Evolutionary conservation across 768 basidiomycete species (phyloP).

Genomic region (Tulasnella sp.): DNA sequence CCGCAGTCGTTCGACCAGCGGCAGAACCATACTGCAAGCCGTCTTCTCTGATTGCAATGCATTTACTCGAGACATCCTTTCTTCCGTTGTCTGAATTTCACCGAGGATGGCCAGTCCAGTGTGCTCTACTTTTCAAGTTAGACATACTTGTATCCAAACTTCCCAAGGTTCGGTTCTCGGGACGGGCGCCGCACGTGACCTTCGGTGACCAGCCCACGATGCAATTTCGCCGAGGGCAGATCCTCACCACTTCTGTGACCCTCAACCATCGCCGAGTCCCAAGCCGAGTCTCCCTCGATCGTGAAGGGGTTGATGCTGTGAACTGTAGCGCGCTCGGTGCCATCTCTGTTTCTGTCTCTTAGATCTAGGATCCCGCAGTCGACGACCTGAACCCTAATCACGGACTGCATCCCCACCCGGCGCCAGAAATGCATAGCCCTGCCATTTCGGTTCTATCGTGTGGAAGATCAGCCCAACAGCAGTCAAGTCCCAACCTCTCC

Average conservation of each 20-base stretch:
- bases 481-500: not conserved
- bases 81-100: too few relatives aligned
- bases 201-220: not conserved
- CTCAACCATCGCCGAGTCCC: not conserved
- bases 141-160: not conserved
- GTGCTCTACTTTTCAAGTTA: not conserved
- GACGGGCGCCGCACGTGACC: too few relatives aligned
- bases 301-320: not conserved
- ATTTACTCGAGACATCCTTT: too few relatives aligned
- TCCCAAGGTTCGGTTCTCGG: too few relatives aligned
- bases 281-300: not conserved
- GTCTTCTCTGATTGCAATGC: too few relatives aligned
- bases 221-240: not conserved
- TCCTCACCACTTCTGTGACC: not conserved
- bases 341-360: not conserved
- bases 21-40: constrained; percentile 1
- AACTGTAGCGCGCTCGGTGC: not conserved
- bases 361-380: not conserved
- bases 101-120: too few relatives aligned
- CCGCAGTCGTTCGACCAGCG: not conserved
- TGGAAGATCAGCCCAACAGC: not conserved
- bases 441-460: not conserved
- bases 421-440: not conserved
- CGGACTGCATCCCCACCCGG: not conserved
- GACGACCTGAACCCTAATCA: not conserved